Percentiles rank a stretch among this genome's conserved stretches.
Conservation (phyloP, 1,284 basidiomycete species). For the Vanrija sp. region DNA sequence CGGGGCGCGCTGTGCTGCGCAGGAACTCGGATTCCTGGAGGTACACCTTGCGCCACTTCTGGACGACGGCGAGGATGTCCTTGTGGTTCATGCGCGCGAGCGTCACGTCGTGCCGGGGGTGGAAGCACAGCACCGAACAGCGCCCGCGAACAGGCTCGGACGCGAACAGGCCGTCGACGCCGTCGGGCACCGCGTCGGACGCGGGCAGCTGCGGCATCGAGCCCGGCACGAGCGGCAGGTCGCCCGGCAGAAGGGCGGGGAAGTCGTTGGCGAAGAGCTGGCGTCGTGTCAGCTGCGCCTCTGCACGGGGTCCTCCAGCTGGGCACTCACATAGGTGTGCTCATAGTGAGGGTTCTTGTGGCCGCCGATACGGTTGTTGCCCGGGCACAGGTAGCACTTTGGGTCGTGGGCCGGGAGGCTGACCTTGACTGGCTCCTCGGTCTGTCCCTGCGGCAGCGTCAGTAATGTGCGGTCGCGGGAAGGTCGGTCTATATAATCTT, state of each 20-base stretch:
- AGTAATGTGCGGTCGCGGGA: background rate
- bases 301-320: background rate
- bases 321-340: constrained; percentile 57
- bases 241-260: constrained; percentile 65
- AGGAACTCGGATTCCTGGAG: constrained; percentile 55
- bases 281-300: constrained; percentile 3
- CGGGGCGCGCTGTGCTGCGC: constrained; percentile 10
- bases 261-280: constrained; percentile 77
- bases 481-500: too few relatives aligned
- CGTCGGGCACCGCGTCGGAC: constrained; percentile 40
- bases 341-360: constrained; percentile 66
- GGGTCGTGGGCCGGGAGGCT: constrained; percentile 68
- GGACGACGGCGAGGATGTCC: constrained; percentile 68
- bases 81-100: constrained; percentile 64
- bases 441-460: constrained; percentile 71
- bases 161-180: constrained; percentile 61
- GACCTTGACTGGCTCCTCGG: constrained; percentile 60
- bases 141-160: constrained; percentile 71
- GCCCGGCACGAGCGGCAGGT: constrained; percentile 1
- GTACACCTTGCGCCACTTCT: constrained; percentile 73
- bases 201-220: constrained; percentile 3
- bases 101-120: constrained; percentile 86
- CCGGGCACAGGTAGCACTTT: constrained; percentile 85
- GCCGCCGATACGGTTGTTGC: constrained; percentile 76
- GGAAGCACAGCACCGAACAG: constrained; percentile 88